phyloP scores from a whole-genome alignment of 768 basidiomycete species.

The Phanerochaete carnosa region DNA sequence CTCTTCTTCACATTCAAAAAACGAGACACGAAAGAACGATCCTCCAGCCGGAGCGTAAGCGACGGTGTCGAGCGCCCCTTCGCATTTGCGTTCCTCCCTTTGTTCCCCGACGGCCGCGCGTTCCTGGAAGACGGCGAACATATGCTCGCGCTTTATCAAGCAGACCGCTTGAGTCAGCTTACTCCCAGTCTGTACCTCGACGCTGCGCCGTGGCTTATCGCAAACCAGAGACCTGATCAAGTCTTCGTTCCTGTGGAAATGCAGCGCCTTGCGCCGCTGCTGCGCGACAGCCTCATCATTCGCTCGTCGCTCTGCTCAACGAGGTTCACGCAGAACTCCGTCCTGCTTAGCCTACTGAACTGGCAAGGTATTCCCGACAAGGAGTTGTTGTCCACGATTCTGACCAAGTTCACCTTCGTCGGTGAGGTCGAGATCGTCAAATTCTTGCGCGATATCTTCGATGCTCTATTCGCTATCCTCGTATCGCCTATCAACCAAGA shows the following conservation, averaged over 20 bases:
- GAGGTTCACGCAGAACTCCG: slow-evolving; percentile 85
- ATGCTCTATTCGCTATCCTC: slow-evolving; percentile 88
- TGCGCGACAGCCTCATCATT: slow-evolving; percentile 76
- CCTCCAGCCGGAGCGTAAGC: slow-evolving; percentile 29
- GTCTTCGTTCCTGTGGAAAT: slow-evolving; percentile 56
- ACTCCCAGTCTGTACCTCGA: slow-evolving; percentile 69
- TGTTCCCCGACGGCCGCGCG: slow-evolving; percentile 71
- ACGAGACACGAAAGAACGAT: slow-evolving; percentile 51
- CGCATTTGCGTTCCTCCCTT: slow-evolving; percentile 89
- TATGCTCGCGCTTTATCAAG: slow-evolving; percentile 77
- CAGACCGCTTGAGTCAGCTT: slow-evolving; percentile 65
- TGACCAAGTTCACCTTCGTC: slow-evolving; percentile 87
- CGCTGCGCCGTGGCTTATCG: slow-evolving; percentile 56
- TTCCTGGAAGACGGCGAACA: slow-evolving; percentile 92
- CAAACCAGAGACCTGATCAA: slow-evolving; percentile 60
- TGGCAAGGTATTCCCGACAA: slow-evolving; percentile 74
- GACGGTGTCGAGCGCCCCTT: slow-evolving; percentile 71
- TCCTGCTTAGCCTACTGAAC: slow-evolving; percentile 72
- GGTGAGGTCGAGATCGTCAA: slow-evolving; percentile 95
- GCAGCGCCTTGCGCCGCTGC: slow-evolving; percentile 59
- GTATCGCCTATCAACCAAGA: slow-evolving; percentile 68
- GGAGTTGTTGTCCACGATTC: slow-evolving; percentile 63
- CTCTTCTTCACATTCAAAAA: slow-evolving; percentile 93
- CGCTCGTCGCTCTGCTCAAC: slow-evolving; percentile 93
- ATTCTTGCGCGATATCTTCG: slow-evolving; percentile 87